These are phyloP conservation scores for Aspergillus nidulans DNA, from an alignment of 495 filamentous ascomycete species.

Conservation along the genomic window DNA sequence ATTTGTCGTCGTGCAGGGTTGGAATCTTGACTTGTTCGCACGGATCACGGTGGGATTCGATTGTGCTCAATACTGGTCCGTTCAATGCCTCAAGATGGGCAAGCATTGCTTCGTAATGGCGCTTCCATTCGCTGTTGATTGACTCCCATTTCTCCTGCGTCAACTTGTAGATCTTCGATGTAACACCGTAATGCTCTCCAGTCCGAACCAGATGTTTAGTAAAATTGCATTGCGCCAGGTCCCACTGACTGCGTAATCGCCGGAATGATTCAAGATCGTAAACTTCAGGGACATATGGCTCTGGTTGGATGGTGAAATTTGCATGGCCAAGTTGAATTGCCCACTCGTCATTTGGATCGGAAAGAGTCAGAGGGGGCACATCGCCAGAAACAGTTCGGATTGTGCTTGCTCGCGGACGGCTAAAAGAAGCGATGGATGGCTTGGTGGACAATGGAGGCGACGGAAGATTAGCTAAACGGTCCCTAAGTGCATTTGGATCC, in stretches of 20 bases:
- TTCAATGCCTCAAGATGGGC: constrained; percentile 36
- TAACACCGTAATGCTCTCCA: constrained; percentile 79
- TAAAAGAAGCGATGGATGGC: constrained; percentile 74
- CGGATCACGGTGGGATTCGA: constrained; percentile 41
- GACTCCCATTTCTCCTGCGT: constrained; percentile 83
- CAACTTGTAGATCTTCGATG: constrained; percentile 75
- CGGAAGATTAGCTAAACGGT: constrained; percentile 47
- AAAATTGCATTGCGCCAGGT: constrained; percentile 73
- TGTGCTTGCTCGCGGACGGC: constrained; percentile 42
- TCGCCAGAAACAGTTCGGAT: constrained; percentile 54
- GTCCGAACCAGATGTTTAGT: constrained; percentile 79
- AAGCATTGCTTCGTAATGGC: constrained; percentile 57
- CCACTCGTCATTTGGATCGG: constrained; percentile 72
- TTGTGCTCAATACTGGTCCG: constrained; percentile 33
- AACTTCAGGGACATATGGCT: constrained; percentile 66
- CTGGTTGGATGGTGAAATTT: constrained; percentile 83
- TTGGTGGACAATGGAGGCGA: constrained; percentile 78
- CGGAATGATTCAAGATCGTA: constrained; percentile 59
- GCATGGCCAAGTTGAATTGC: constrained; percentile 80
- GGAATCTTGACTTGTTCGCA: constrained; percentile 55
- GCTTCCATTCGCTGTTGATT: constrained; percentile 67
- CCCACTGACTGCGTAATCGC: constrained; percentile 72
- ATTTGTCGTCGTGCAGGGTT: constrained; percentile 68
- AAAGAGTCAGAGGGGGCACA: constrained; percentile 51
- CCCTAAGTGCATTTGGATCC: constrained; percentile 34